Evolutionary conservation across 306 rosid species (phyloP).

Genomic region (Inga laurina): DNA sequence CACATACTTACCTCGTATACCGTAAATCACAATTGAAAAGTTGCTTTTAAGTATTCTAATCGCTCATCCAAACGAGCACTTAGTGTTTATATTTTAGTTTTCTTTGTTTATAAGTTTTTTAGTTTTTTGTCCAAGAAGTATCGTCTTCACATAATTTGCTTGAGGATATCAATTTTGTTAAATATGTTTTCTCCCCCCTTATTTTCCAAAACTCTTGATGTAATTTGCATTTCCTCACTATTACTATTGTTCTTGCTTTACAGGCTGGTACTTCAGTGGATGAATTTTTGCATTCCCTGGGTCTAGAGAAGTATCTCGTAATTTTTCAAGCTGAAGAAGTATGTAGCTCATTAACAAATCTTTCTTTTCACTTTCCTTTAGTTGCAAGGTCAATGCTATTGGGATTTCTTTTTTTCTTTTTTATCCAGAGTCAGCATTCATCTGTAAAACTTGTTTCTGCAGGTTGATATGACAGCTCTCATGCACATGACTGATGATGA

Average conservation of each 20-base stretch:
- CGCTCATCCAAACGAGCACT: too few relatives aligned
- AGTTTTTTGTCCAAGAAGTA: neutral
- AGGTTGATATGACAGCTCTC: constrained; percentile 99
- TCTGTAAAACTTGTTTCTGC: constrained; percentile 35
- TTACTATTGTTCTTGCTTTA: constrained; percentile 36
- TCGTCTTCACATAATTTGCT: neutral
- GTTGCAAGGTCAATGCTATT: constrained; percentile 10
- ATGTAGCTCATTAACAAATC: constrained; percentile 32
- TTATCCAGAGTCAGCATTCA: constrained; percentile 12
- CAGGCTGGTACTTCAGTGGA: constrained; percentile 79
- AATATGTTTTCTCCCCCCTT: neutral
- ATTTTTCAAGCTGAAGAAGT: constrained; percentile 99
- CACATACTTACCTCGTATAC: too few relatives aligned
- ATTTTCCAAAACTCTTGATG: neutral
- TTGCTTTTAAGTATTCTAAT: too few relatives aligned
- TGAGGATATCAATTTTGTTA: neutral
- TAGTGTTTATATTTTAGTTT: neutral
- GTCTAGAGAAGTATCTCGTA: constrained; percentile 90
- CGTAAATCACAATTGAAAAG: too few relatives aligned
- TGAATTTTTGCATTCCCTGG: constrained; percentile 84
- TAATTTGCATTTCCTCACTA: constrained; percentile 9
- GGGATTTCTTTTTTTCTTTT: constrained; percentile 22
- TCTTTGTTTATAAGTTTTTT: neutral
- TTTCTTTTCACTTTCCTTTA: neutral
- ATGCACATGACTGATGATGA: constrained; percentile 98